phyloP scores from a whole-genome alignment of 768 basidiomycete genomes.

The Xerocomus spinulosus region DNA sequence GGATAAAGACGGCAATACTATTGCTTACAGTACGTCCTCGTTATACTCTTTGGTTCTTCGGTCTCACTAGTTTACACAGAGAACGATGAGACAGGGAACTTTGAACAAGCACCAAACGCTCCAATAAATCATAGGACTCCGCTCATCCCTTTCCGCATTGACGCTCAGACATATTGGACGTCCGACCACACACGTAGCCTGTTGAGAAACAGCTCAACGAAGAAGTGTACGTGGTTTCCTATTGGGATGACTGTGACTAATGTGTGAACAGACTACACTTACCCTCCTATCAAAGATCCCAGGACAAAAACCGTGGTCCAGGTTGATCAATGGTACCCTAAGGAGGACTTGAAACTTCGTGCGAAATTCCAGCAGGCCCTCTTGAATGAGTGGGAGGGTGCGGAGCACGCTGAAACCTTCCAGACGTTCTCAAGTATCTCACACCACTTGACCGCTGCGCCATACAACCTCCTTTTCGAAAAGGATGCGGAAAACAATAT shows the following conservation, averaged over 20 bases:
- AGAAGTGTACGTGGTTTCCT: slow-evolving; percentile 6
- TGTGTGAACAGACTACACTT: no score
- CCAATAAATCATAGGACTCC: background rate
- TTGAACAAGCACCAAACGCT: background rate
- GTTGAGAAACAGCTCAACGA: no score
- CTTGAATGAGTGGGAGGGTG: no score
- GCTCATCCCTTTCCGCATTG: slow-evolving; percentile 14
- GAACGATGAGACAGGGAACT: background rate
- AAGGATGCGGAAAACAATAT: background rate
- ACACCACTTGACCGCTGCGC: no score
- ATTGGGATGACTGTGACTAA: no score
- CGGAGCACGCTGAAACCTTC: no score
- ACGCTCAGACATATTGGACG: slow-evolving; percentile 9
- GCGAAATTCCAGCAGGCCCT: no score
- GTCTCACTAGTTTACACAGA: background rate
- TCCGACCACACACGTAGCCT: slow-evolving; percentile 10
- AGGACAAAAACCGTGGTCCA: no score
- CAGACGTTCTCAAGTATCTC: no score
- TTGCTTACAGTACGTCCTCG: slow-evolving; percentile 8
- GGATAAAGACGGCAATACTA: background rate
- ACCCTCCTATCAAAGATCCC: no score
- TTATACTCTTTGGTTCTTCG: background rate
- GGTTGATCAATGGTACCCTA: no score
- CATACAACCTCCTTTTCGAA: background rate
- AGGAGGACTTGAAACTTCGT: no score